Evolutionary conservation across 1,284 basidiomycete species (phyloP).

Genomic region (Erythrobasidium hasegawianum): DNA sequence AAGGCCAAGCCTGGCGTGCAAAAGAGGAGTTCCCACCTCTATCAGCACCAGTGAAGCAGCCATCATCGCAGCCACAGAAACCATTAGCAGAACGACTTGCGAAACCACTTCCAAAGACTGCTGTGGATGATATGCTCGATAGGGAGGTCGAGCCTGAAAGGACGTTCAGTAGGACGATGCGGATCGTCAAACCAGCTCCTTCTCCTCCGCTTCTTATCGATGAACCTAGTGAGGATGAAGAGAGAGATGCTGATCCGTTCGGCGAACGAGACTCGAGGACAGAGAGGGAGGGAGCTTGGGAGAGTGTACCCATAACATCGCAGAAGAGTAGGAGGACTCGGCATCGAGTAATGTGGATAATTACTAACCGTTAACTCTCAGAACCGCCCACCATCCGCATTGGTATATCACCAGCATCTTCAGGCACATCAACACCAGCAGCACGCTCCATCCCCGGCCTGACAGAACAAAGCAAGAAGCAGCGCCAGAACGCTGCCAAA

Average conservation of each 20-base stretch:
- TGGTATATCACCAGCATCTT: background rate
- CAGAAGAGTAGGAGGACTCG: slow-evolving; percentile 2
- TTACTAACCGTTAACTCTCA: no score
- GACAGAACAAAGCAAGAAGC: slow-evolving; percentile 39
- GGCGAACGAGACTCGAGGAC: background rate
- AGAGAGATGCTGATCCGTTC: background rate
- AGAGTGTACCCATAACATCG: slow-evolving; percentile 19
- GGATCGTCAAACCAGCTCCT: slow-evolving; percentile 22
- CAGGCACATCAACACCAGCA: background rate
- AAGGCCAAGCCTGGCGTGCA: background rate
- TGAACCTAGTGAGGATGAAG: background rate
- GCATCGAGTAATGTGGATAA: no score
- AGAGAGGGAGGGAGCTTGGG: slow-evolving; percentile 22
- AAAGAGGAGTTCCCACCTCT: background rate
- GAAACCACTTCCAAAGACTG: slow-evolving; percentile 17
- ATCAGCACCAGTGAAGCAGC: background rate
- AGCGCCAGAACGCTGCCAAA: slow-evolving; percentile 44
- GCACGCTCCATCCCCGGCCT: slow-evolving; percentile 18
- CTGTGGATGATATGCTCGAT: slow-evolving; percentile 29
- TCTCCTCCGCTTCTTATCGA: slow-evolving; percentile 10
- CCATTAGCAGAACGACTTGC: slow-evolving; percentile 21
- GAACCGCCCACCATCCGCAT: slow-evolving; percentile 20
- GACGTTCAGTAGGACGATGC: slow-evolving; percentile 28
- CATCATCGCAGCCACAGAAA: background rate
- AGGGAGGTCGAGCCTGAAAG: slow-evolving; percentile 9